phyloP scores from a whole-genome alignment of 2,329 filamentous ascomycete genomes.

The Botrytis tulipae region DNA sequence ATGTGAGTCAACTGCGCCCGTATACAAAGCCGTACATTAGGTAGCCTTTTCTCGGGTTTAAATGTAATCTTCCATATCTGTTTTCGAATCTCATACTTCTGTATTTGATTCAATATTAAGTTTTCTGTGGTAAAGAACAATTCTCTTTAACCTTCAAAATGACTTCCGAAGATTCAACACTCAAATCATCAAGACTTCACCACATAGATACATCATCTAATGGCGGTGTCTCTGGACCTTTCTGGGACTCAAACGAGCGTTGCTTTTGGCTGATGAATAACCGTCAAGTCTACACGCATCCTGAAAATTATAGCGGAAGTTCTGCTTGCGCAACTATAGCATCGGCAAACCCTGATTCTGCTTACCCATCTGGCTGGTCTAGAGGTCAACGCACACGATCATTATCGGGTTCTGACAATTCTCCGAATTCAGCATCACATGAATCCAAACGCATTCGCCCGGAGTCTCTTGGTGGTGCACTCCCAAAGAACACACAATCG shows the following conservation, averaged over 20 bases:
- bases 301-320: constrained; percentile 17
- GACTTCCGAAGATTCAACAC: background rate
- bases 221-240: constrained; percentile 16
- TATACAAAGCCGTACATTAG: constrained; percentile 11
- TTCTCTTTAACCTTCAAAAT: background rate
- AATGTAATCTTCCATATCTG: background rate
- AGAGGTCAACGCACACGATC: constrained; percentile 16
- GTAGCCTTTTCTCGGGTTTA: background rate
- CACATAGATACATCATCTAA: constrained; percentile 14
- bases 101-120: background rate
- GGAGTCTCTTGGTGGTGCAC: background rate
- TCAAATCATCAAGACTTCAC: background rate
- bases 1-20: constrained; percentile 10
- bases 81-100: background rate
- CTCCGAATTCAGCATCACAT: background rate
- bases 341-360: constrained; percentile 10
- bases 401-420: constrained; percentile 3
- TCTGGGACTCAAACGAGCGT: constrained; percentile 13
- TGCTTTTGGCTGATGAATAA: constrained; percentile 18
- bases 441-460: constrained; percentile 12
- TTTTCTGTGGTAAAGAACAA: background rate
- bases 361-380: constrained; percentile 15
- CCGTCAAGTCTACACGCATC: constrained; percentile 19
- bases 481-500: background rate
- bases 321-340: constrained; percentile 20